phyloP scores from a whole-genome alignment of 306 rosid species.

The Argentina anserina region DNA sequence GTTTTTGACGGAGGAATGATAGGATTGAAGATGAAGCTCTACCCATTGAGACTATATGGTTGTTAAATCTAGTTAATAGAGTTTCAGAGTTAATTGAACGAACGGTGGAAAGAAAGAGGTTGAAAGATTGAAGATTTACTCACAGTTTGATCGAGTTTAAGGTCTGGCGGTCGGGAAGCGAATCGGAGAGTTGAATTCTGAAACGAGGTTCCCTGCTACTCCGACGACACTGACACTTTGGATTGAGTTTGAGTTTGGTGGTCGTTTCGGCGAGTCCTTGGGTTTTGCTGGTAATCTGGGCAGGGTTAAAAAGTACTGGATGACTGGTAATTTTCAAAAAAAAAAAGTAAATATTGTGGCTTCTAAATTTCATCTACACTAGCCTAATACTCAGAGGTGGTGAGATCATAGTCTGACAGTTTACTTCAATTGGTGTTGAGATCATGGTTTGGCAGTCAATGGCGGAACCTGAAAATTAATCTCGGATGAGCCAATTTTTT shows the following conservation, averaged over 20 bases:
- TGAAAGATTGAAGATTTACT: background rate
- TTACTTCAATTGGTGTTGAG: too few species aligned
- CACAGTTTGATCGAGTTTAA: background rate
- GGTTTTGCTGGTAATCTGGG: too few species aligned
- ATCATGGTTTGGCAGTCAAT: too few species aligned
- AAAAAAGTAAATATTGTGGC: too few species aligned
- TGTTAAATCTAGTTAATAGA: conserved; percentile 2
- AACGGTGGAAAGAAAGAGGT: background rate
- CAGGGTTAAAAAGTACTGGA: too few species aligned
- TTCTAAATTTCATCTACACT: too few species aligned
- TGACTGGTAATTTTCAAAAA: too few species aligned
- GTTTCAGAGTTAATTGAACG: background rate
- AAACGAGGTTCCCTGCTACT: background rate
- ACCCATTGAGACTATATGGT: conserved; percentile 20
- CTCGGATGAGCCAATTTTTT: too few species aligned
- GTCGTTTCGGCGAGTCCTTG: background rate
- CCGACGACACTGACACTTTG: background rate
- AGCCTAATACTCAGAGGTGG: too few species aligned
- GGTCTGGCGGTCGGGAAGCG: background rate
- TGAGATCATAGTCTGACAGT: too few species aligned
- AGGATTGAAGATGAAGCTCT: conserved; percentile 30
- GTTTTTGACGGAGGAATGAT: conserved; percentile 34
- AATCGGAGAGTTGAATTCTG: background rate
- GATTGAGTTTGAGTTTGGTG: background rate
- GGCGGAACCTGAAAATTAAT: too few species aligned